Conservation (phyloP, 2,329 filamentous ascomycete species). For the Pestalotiopsis sp. region DNA sequence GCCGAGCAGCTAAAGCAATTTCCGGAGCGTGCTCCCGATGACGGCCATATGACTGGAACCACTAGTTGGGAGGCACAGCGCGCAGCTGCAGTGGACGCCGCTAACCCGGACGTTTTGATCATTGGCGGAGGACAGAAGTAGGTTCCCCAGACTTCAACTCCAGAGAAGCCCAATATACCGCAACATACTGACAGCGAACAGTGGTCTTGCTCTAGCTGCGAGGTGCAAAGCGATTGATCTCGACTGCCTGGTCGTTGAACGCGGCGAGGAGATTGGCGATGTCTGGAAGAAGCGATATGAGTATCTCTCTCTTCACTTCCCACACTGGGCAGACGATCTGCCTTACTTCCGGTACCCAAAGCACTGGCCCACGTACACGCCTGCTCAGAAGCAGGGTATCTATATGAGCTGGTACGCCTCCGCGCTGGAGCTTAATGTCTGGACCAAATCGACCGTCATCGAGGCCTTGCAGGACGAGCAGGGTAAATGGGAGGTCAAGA, state of each 20-base stretch:
- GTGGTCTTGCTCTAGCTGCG: conserved; percentile 39
- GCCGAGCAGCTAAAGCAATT: conserved; percentile 6
- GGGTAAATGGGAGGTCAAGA: conserved; percentile 52
- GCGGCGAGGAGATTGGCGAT: conserved; percentile 45
- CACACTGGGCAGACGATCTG: conserved; percentile 40
- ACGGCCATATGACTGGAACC: conserved; percentile 7
- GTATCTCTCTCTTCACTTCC: conserved; percentile 20
- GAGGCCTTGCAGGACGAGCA: conserved; percentile 53
- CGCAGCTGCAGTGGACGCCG: neutral
- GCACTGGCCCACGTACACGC: conserved; percentile 45
- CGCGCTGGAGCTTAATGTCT: conserved; percentile 68
- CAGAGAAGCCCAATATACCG: neutral
- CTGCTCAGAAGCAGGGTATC: conserved; percentile 46
- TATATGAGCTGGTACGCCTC: conserved; percentile 59
- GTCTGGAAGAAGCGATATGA: conserved; percentile 52
- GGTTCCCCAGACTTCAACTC: neutral
- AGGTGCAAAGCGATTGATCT: conserved; percentile 25
- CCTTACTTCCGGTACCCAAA: conserved; percentile 44
- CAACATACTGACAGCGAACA: neutral
- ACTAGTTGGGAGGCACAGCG: conserved; percentile 6
- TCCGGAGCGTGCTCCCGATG: neutral
- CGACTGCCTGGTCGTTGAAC: conserved; percentile 42
- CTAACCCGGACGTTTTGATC: conserved; percentile 16
- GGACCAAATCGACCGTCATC: conserved; percentile 56
- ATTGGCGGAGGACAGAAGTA: conserved; percentile 29